Conservation (phyloP, 2,329 filamentous ascomycete genomes). For the Talaromyces amestolkiae region DNA sequence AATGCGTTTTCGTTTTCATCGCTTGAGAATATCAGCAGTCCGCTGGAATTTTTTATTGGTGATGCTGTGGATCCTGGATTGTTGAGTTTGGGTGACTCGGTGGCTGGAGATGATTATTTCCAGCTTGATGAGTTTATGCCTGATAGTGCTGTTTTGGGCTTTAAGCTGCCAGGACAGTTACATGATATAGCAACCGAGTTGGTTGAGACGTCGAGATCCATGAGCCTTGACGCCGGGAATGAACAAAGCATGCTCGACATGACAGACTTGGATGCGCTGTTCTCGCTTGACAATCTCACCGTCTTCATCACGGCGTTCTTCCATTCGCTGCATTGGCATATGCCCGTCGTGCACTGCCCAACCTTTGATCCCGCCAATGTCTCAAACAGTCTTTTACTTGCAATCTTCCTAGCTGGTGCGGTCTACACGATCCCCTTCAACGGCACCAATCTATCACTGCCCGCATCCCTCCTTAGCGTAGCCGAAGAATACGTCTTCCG, state of each 20-base stretch:
- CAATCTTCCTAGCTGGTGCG: constrained; percentile 31
- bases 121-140: not conserved
- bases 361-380: constrained; percentile 30
- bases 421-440: constrained; percentile 27
- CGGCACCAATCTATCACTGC: constrained; percentile 16
- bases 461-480: constrained; percentile 28
- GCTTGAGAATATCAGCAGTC: constrained; percentile 25
- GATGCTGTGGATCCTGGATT: not conserved
- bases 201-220: constrained; percentile 31
- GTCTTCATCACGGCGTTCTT: constrained; percentile 31
- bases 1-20: constrained; percentile 25
- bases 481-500: constrained; percentile 34
- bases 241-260: constrained; percentile 10
- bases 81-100: not conserved
- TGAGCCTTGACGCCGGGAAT: constrained; percentile 18
- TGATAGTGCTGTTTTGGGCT: constrained; percentile 18
- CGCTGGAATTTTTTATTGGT: constrained; percentile 13
- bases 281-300: constrained; percentile 29
- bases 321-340: constrained; percentile 34
- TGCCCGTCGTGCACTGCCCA: constrained; percentile 33
- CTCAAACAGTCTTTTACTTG: constrained; percentile 27
- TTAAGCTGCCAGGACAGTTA: constrained; percentile 27
- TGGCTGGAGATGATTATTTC: not conserved
- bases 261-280: constrained; percentile 24
- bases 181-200: constrained; percentile 28